Conservation (phyloP, 108 stramenopile species). For the Cyclotella cryptica region DNA sequence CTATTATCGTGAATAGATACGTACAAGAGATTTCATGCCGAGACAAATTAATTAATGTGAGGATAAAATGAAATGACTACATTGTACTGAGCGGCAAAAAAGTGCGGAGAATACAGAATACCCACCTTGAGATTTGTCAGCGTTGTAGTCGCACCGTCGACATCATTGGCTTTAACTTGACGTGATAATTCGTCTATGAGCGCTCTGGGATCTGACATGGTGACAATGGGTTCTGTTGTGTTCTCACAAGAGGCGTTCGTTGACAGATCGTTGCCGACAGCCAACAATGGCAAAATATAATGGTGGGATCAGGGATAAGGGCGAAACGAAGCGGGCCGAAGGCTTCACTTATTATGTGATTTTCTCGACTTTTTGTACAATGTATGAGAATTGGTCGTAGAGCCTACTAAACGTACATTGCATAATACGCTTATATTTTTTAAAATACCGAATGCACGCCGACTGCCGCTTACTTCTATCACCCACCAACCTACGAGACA, state of each 20-base stretch:
- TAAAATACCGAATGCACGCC: no score
- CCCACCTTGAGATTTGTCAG: conserved; percentile 72
- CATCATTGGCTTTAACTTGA: conserved; percentile 69
- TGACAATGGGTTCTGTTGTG: background rate
- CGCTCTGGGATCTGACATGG: conserved; percentile 55
- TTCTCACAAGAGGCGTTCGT: background rate
- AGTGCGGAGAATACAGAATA: background rate
- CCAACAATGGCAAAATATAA: background rate
- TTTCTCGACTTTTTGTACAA: no score
- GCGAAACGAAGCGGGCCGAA: no score
- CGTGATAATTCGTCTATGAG: conserved; percentile 63
- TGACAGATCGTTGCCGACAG: background rate
- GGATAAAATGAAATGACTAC: background rate
- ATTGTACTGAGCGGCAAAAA: background rate
- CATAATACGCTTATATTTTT: no score
- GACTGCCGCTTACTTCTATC: no score
- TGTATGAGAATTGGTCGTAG: no score
- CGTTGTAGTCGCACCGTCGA: conserved; percentile 66
- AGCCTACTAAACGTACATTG: no score
- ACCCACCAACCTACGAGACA: no score
- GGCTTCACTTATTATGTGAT: no score
- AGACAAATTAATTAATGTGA: background rate
- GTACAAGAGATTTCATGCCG: background rate
- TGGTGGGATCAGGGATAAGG: no score
- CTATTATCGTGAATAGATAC: conserved; percentile 8